phyloP scores from a whole-genome alignment of 164 flowering plant genomes.

The Sextonia rubra region DNA sequence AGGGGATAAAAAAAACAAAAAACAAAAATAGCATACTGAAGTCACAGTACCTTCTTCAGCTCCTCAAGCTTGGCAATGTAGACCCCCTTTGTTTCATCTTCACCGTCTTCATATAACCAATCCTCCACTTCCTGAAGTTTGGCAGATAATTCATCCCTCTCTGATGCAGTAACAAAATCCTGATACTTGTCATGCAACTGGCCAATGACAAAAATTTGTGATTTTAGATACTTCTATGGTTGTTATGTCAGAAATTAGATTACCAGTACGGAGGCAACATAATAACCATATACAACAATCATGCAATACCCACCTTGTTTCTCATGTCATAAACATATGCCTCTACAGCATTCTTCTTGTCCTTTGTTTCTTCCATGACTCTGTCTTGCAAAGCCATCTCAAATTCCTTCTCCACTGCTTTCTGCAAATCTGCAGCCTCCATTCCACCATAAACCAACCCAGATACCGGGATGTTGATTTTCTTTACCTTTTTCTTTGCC shows the following conservation, averaged over 20 bases:
- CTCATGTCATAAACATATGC: conserved; percentile 97
- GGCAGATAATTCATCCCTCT: conserved; percentile 52
- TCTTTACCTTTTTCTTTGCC: conserved; percentile 81
- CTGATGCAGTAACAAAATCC: conserved; percentile 62
- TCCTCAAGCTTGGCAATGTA: conserved; percentile 96
- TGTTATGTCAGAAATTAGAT: background rate
- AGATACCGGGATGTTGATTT: conserved; percentile 58
- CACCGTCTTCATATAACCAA: conserved; percentile 98
- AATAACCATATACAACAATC: background rate
- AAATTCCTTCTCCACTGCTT: conserved; percentile 88
- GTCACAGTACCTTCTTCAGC: conserved; percentile 62
- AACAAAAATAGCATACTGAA: background rate
- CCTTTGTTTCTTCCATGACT: conserved; percentile 96
- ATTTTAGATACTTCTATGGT: background rate
- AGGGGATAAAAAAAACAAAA: too few species aligned
- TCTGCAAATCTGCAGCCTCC: conserved; percentile 63
- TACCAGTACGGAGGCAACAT: background rate
- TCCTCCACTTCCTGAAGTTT: conserved; percentile 87
- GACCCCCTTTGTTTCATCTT: conserved; percentile 98
- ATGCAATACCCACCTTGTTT: conserved; percentile 51
- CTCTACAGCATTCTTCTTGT: conserved; percentile 93
- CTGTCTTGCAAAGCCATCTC: conserved; percentile 97
- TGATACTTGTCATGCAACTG: conserved; percentile 85
- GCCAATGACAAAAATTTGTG: conserved; percentile 5
- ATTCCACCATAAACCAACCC: conserved; percentile 78